Base-by-base conservation (phyloP, 2,329 filamentous ascomycete genomes). In the Pseudogymnoascus pannorum region DNA sequence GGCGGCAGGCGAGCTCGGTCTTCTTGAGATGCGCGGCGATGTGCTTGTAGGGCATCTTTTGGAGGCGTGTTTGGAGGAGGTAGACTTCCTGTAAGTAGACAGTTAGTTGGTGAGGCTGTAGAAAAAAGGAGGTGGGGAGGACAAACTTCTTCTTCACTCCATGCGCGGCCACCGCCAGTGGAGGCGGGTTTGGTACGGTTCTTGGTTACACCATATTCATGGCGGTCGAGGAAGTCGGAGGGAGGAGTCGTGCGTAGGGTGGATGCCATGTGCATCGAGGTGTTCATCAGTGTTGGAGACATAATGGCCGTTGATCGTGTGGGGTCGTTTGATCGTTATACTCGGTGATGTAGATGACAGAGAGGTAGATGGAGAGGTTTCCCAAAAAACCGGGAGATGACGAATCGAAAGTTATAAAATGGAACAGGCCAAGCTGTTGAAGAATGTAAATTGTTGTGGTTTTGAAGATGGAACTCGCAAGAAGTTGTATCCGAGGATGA, bases 31-130 rank as follows among this genome's bases (percentile, higher is more conserved):
- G 87, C 63, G 87, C 84, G 62, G 90, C 90, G 72, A 94, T 94
- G 73, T 93, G 89, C 80, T 93, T 94, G 76, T 94, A 94, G 0
- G 90, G 90, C 86, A 93, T 91, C 77, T 93, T 93, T 70, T 92
- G 88, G 70, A 90, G 83, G 62, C 90, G 88, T 64, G 88, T 92
- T 75, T 92, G 88, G 64, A 94, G 82, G 60, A 94, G 86, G 73
- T 93, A 94, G 62, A 86, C 82, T 76, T 94, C 91, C 89, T 93
- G 60, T 51, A 61, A 22, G 60, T 51, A 5, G 22, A 16, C n/a
- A n/a, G 44, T 51, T 16, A 51, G 44, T 16, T 11, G 35, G 8
- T 60, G 9, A 59, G 51, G 24, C 38, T 11, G 20, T 33, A 2
- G 57, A 44, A 54, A 44, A 11, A 29, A 16, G 8, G n/a, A 4